Base-by-base conservation (phyloP, 2,329 filamentous ascomycete species). In the Lithohypha guttulata region DNA sequence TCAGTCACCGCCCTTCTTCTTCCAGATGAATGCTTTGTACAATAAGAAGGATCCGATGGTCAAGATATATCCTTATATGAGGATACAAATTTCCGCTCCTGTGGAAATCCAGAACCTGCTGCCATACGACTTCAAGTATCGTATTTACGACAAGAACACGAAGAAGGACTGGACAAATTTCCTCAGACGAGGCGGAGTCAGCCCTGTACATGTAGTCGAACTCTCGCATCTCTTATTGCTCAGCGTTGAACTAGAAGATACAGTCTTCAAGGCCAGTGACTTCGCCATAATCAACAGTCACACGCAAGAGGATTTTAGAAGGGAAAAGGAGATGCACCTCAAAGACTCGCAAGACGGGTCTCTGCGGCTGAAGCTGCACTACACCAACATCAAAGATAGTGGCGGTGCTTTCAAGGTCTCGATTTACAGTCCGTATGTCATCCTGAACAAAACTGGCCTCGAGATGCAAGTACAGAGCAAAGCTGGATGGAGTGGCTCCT, bases 91-190 rank as follows among this genome's bases (percentile, higher is more conserved):
- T 2, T 93, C 85, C 17, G 89, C 91, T 1, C 91, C 93, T 0
- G 77, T 98, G 10, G 89, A 94, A 34, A 72, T 98, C 3, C 89
- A 98, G 59, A 98, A 98, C 50, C 66, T 98, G 29, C 65, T 98
- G 25, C 91, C 91, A 0, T 96, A 91, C 56, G 91, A 98, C 61
- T 98, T 98, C 75, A 96, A 98, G 61, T 98, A 98, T 59, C 79
- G 89, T 40, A 96, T 98, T 40, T 98, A 96, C 55, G 91, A 98
- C 66, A 95, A 93, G 65, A 93, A 94, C 59, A 95, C 87, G 0
- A 93, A 89, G 68, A 94, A 93, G 58, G 91, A 98, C 58, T 98
- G 91, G 91, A 93, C 85, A 3, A 98, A 98, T 59, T 98, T 98
- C 64, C 66, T 98, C 32, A 78, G 91, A 42, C 96, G 95, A 60